These are phyloP conservation scores for Tulasnella sp. DNA, from an alignment of 768 basidiomycete species.

Conservation along the genomic window DNA sequence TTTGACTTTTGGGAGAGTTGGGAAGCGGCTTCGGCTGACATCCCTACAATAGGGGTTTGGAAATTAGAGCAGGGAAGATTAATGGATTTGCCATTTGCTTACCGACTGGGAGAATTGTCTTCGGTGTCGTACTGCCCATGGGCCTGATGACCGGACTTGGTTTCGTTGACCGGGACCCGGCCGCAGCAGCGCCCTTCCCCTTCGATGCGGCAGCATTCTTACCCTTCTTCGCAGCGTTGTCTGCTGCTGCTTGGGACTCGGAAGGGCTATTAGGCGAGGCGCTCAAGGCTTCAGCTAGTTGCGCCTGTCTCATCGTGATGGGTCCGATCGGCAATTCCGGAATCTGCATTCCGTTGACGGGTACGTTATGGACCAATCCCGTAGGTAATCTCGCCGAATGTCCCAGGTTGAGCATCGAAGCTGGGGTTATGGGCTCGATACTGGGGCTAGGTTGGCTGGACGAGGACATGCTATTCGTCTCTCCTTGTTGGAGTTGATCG, in stretches of 20 bases:
- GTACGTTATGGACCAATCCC: slow-evolving; percentile 29
- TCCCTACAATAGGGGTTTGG: slow-evolving; percentile 10
- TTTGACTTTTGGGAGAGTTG: slow-evolving; percentile 25
- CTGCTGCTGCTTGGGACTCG: not conserved
- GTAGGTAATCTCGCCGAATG: slow-evolving; percentile 45
- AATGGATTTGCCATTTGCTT: not conserved
- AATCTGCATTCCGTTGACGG: not conserved
- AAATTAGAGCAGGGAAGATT: not conserved
- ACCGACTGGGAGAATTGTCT: slow-evolving; percentile 66
- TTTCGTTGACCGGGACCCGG: slow-evolving; percentile 19
- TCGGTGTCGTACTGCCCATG: slow-evolving; percentile 48
- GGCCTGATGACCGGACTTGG: slow-evolving; percentile 25
- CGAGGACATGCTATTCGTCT: not conserved
- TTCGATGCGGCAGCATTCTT: not conserved
- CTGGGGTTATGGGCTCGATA: slow-evolving; percentile 72
- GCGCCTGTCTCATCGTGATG: slow-evolving; percentile 4
- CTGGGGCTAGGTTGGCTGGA: slow-evolving; percentile 33
- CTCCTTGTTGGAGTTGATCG: not conserved
- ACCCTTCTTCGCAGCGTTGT: not conserved
- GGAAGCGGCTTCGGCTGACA: slow-evolving; percentile 22
- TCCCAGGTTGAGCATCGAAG: slow-evolving; percentile 86
- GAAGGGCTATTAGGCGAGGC: not conserved
- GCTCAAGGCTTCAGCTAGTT: not conserved
- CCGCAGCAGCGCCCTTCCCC: not conserved
- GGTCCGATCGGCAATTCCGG: not conserved